Percentiles rank a stretch among this genome's conserved stretches.
Evolutionary conservation across 2,329 filamentous ascomycete species (phyloP).

Genomic region (Botrytis hyacinthi): DNA sequence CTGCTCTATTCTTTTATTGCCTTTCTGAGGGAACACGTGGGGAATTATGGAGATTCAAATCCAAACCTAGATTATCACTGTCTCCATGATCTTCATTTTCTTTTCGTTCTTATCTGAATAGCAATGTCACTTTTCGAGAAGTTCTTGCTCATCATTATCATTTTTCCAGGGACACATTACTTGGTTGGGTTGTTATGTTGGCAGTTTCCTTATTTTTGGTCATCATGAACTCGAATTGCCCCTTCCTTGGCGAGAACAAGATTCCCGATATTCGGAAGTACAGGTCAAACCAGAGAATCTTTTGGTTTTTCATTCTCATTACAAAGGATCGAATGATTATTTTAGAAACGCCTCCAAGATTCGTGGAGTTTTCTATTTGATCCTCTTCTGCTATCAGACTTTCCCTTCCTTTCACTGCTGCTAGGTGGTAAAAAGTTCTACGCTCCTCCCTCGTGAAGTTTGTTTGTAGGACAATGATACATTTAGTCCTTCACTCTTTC

Average conservation of each 20-base stretch:
- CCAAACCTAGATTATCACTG: neutral
- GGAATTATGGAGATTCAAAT: neutral
- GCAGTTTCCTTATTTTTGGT: neutral
- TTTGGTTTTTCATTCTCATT: neutral
- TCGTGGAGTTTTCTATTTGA: neutral
- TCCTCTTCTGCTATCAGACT: neutral
- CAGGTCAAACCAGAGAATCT: neutral
- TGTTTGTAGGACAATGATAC: neutral
- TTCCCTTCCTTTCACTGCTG: neutral
- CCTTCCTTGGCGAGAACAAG: neutral
- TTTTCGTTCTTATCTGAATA: neutral
- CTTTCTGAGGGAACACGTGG: neutral
- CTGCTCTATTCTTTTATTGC: neutral
- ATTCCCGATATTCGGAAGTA: neutral
- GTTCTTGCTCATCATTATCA: neutral
- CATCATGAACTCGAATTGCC: neutral
- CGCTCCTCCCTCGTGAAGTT: neutral
- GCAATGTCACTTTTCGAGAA: neutral
- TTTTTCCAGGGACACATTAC: neutral
- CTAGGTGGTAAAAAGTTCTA: neutral
- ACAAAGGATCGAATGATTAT: neutral
- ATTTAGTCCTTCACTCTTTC: neutral
- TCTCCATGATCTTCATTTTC: neutral
- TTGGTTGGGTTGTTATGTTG: neutral
- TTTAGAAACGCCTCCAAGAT: neutral